These are phyloP conservation scores for Botryobasidium botryosum DNA, from an alignment of 768 basidiomycete species.

Conservation along the genomic window DNA sequence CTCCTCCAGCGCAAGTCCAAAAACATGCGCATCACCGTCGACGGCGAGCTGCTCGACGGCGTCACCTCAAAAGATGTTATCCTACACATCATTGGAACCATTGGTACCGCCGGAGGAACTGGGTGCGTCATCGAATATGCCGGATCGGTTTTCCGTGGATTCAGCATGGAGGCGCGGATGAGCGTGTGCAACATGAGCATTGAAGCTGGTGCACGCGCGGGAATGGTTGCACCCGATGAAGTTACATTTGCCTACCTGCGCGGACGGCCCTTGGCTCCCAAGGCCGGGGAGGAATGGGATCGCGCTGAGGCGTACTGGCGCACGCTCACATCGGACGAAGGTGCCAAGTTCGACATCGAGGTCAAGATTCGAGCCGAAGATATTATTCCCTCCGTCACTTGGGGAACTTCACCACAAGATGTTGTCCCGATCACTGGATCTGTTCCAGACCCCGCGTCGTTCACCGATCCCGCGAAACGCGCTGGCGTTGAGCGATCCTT, in stretches of 20 bases:
- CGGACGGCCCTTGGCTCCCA: constrained; percentile 65
- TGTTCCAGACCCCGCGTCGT: constrained; percentile 58
- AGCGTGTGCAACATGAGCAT: constrained; percentile 93
- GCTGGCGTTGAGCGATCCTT: constrained; percentile 59
- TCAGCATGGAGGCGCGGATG: constrained; percentile 86
- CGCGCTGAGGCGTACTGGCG: constrained; percentile 74
- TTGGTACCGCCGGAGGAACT: constrained; percentile 87
- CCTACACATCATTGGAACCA: constrained; percentile 75
- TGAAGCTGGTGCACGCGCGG: constrained; percentile 82
- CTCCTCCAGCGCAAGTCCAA: constrained; percentile 74
- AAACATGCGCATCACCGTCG: constrained; percentile 84
- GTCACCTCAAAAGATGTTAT: constrained; percentile 84
- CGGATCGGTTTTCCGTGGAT: constrained; percentile 69
- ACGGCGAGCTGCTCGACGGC: constrained; percentile 64
- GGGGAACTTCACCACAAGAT: constrained; percentile 89
- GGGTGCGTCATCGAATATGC: constrained; percentile 86
- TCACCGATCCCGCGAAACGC: constrained; percentile 46
- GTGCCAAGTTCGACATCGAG: constrained; percentile 70
- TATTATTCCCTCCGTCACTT: constrained; percentile 79
- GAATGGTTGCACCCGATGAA: constrained; percentile 85
- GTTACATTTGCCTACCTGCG: constrained; percentile 72
- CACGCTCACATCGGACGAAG: constrained; percentile 60
- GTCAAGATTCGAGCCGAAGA: constrained; percentile 66
- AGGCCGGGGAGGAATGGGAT: constrained; percentile 67
- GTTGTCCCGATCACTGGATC: constrained; percentile 64